Base-by-base conservation (phyloP, 148 eudicot genomes). In the Rhododendron vialii region DNA sequence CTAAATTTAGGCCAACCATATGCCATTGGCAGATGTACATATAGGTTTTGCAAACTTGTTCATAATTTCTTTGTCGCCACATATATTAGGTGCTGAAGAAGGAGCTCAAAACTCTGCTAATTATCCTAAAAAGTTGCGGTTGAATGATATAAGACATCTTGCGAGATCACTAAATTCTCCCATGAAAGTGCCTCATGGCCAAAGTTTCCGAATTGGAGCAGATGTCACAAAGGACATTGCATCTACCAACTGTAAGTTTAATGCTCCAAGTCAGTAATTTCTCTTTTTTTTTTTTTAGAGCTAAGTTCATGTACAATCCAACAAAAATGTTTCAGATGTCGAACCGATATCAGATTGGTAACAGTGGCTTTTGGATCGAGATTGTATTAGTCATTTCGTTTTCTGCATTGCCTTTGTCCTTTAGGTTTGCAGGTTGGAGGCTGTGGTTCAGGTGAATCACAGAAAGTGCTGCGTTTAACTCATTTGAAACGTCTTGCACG, bases 401-500 rank as follows among this genome's bases (percentile, higher is more conserved):
- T 41, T 38, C 84, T 59, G 18, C 84, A 61, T 61, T 63, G 51
- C 15, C 38, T 55, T 35, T 59, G 61, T 38, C n/a, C 8, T 82
- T 11, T 2, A 82, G 3, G 18, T 61, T n/a, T 41, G 22, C 75
- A 82, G 41, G 22, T 82, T 82, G 24, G 28, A 69, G 26, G 20
- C 38, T 22, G 63, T 53, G 84, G 84, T 90, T 43, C 90, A 91
- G 91, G 87, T 85, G 79, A 79, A 55, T 61, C 79, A 4, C 75
- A n/a, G 7, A 89, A 78, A 81, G 81, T 87, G 43, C 73, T 92
- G 84, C 86, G 91, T 35, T 59, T 92, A 78, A 85, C 50, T 83
- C 92, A 89, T 80, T 86, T 92, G 30, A 92, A 92, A 83, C 88
- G 90, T 57, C 87, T 92, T 71, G 93, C 93, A 12, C 86, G 93